Conservation (phyloP, 2,329 filamentous ascomycete genomes). For the Chaetomiaceae sp. region DNA sequence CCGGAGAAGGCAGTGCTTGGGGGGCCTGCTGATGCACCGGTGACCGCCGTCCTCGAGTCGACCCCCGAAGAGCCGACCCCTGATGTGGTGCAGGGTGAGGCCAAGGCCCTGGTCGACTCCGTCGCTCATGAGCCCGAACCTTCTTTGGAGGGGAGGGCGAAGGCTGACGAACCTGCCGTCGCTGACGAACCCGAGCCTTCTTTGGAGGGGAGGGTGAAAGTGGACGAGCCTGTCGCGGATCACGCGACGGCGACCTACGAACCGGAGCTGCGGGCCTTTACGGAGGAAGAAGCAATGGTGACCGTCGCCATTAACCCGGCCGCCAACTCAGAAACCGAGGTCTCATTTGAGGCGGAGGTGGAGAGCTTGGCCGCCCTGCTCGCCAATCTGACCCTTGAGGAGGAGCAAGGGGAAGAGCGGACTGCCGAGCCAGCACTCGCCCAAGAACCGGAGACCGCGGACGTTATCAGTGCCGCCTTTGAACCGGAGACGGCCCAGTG, state of each 20-base stretch:
- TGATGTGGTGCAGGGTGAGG: conserved; percentile 4
- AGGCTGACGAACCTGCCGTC: background rate
- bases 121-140: background rate
- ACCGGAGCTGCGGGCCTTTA: background rate
- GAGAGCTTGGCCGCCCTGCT: background rate
- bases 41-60: background rate
- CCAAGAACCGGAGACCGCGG: background rate
- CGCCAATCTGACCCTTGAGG: background rate
- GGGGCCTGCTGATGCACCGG: background rate
- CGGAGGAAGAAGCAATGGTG: background rate
- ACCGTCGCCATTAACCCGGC: background rate
- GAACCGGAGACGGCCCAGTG: background rate
- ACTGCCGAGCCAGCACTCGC: background rate
- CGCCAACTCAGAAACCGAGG: background rate
- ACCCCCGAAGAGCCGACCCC: background rate
- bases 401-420: background rate
- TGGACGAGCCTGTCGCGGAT: background rate
- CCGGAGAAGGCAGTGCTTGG: background rate
- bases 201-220: background rate
- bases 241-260: background rate
- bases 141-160: background rate
- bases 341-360: background rate
- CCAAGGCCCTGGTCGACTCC: background rate
- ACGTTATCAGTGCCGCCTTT: too few species aligned
- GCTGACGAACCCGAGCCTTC: background rate